Base-by-base conservation (phyloP, 257 asterid species). In the Thymus quinquecostatus region DNA sequence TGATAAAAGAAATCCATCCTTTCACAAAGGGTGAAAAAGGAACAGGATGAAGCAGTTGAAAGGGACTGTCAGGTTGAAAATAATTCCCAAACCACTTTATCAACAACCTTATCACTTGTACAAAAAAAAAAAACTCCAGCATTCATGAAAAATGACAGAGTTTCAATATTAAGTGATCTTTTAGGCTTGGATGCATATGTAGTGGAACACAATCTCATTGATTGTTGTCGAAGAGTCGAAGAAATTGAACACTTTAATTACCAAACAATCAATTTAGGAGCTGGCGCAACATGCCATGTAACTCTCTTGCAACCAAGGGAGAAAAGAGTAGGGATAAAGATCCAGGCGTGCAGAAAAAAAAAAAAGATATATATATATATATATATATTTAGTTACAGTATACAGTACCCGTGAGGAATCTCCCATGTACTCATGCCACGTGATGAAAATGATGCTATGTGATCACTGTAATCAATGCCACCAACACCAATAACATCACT, bases 351-450 rank as follows among this genome's bases (percentile, higher is more conserved):
- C 13, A 66, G 33, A 69, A 74, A 74, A 71, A 74, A 21, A 21
- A 21, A 21, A 21, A 21, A 0, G n/a, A n/a, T n/a, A 21, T 21
- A 21, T 21, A 21, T 21, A 21, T 21, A 21, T 21, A 21, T 21
- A 21, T 21, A 21, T 21, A 21, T 21, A 21, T 21, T 50, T 62
- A 57, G 71, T 50, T 34, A 41, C 53, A 51, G 71, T 30, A 74
- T 49, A 64, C 60, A 65, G 67, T 90, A 95, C 99, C 99, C 99
- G 75, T 95, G 99, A 81, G 99, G 99, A 84, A 95, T 84, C 79
- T 95, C 99, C 99, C 99, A 95, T 44, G 99, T 95, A 81, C 99
- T 95, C 99, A 95, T 95, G 86, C 99, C 99, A 73, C 99, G 99
- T 71, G 99, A 95, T 14, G 99, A 95, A 84, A 95, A 95, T 60